Evolutionary conservation across 305 asterid species (phyloP), one percentile per base, ranked within the genome.

Genomic region (Fraxinus platypoda): DNA sequence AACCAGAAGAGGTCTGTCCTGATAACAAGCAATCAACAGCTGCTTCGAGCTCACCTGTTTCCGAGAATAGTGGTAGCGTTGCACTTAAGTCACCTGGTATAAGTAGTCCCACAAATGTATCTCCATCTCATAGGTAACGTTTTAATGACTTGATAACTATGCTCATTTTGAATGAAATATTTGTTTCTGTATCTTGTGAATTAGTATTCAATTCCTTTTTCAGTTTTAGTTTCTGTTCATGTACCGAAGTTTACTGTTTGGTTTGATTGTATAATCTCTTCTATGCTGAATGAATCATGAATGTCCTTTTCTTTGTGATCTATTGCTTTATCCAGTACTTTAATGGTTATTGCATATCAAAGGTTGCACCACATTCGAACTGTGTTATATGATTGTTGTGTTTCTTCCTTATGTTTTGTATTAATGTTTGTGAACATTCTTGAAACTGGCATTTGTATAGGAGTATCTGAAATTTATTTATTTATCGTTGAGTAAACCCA

Each of bases 21-120:
- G 95, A 89, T 92, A 92, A 87, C 85, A 97, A 89, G 93, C 96
- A 92, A 85, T 87, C 88, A 11, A 87, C 85, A 35, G 94, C 91
- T 86, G 94, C 90, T 76, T 92, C 97, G 8, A 91, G 94, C 91
- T 94, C 99, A 26, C 91, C 98, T 34, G 90, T 90, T 90, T 94
- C 98, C 15, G 99, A 94, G 86, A 92, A 90, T 85, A 91, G 97
- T 86, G 93, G 93, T 81, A 85, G 91, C 80, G 76, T 84, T 83
- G 88, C 84, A 26, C 26, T 89, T 21, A 94, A 89, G 86, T 91
- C 99, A 1, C 95, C 97, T 0, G 88, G 90, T 73, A 87, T 85
- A 79, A 87, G 92, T 86, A 97, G 98, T 88, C 97, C 98, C 3
- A 78, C 88, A 34, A 86, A 90, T 81, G 82, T 90, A 81, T 93